A percentile compares a stretch with the other conserved stretches of the same genome.
Evolutionary conservation across 345 rosid species (phyloP).

Genomic region (Rhizophora apiculata): DNA sequence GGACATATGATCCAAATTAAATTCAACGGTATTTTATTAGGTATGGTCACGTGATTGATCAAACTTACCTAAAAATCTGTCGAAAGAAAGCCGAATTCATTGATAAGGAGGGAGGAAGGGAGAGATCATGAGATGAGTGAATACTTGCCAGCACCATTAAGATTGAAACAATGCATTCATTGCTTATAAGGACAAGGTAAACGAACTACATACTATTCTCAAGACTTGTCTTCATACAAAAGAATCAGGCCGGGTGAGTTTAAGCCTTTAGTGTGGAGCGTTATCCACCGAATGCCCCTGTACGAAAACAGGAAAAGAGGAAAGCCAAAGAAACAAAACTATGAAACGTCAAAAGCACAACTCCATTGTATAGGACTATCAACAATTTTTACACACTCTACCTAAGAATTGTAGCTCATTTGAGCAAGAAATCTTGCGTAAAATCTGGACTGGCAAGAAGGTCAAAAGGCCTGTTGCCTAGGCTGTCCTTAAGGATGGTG

Average conservation of each 20-base stretch:
- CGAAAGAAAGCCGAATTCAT: no score
- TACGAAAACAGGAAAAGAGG: neutral
- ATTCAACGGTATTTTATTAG: no score
- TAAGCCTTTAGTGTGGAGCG: neutral
- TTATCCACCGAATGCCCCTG: conserved; percentile 1
- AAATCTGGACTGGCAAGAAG: conserved; percentile 59
- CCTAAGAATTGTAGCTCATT: conserved; percentile 12
- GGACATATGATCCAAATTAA: no score
- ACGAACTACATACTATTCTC: conserved; percentile 25
- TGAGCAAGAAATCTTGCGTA: conserved; percentile 28
- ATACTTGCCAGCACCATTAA: neutral
- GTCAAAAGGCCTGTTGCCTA: conserved; percentile 49
- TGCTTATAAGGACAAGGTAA: neutral
- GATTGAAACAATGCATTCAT: neutral
- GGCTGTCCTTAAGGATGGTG: conserved; percentile 72
- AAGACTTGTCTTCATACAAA: conserved; percentile 8
- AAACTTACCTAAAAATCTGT: no score
- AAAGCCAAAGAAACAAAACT: conserved; percentile 1
- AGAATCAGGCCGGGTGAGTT: neutral
- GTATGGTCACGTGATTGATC: no score
- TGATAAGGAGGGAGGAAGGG: no score
- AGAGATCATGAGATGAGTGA: no score
- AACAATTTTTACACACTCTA: conserved; percentile 23
- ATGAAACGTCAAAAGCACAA: conserved; percentile 8
- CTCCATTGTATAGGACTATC: conserved; percentile 25